phyloP scores from a whole-genome alignment of 805 yeast genomes.

The Yarrowia keelungensis region DNA sequence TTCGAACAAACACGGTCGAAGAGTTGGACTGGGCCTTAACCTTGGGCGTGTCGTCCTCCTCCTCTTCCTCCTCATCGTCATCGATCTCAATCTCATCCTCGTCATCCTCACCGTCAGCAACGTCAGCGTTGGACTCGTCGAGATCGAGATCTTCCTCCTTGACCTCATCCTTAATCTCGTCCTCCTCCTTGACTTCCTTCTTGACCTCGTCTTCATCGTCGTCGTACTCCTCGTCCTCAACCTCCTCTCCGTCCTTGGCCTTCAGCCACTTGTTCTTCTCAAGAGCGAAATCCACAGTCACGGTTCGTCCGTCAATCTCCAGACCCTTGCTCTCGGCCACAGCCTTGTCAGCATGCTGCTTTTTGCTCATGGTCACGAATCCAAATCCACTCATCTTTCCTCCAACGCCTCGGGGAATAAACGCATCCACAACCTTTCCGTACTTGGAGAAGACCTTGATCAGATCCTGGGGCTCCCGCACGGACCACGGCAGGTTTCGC shows the following conservation, averaged over 20 bases:
- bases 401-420: slow-evolving; percentile 84
- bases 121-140: slow-evolving; percentile 47
- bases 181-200: slow-evolving; percentile 52
- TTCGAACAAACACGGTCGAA: slow-evolving; percentile 81
- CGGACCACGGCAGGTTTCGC: slow-evolving; percentile 96
- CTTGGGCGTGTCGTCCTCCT: slow-evolving; percentile 43
- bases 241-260: slow-evolving; percentile 54
- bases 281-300: slow-evolving; percentile 92
- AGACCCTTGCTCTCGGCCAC: slow-evolving; percentile 75
- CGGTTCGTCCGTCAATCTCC: slow-evolving; percentile 86
- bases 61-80: slow-evolving; percentile 51
- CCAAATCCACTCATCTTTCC: slow-evolving; percentile 96
- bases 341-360: slow-evolving; percentile 78
- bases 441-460: slow-evolving; percentile 72
- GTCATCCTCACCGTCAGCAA: slow-evolving; percentile 45
- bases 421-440: slow-evolving; percentile 88
- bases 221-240: slow-evolving; percentile 52
- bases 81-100: slow-evolving; percentile 50
- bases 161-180: slow-evolving; percentile 43
- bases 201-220: slow-evolving; percentile 48
- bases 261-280: slow-evolving; percentile 85
- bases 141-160: slow-evolving; percentile 49
- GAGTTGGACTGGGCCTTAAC: slow-evolving; percentile 48
- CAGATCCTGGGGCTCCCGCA: slow-evolving; percentile 75
- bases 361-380: slow-evolving; percentile 86